phyloP scores from a whole-genome alignment of 1,139 yeast species.

The Petasospora rhodanensis region DNA sequence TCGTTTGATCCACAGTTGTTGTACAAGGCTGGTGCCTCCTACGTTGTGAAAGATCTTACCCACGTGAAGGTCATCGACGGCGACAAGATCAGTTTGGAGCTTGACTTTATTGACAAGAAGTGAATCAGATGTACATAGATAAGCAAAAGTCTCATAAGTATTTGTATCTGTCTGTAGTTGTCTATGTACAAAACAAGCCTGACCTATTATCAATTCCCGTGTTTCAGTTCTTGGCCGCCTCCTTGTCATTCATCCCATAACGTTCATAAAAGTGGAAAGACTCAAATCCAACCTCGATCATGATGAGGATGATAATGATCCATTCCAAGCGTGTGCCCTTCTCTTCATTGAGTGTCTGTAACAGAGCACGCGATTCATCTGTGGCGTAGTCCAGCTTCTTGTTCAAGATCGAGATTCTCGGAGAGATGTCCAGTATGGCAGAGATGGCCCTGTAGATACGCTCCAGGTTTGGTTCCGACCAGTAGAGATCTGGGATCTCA shows the following conservation, averaged over 20 bases:
- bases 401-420: constrained; percentile 74
- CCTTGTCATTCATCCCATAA: constrained; percentile 22
- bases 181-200: too few relatives aligned
- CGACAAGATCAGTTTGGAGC: constrained; percentile 17
- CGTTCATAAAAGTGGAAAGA: constrained; percentile 54
- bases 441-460: constrained; percentile 68
- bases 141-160: too few relatives aligned
- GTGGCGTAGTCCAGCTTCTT: constrained; percentile 86
- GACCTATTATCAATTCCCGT: background rate
- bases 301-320: constrained; percentile 77
- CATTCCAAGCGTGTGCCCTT: constrained; percentile 77
- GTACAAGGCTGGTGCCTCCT: constrained; percentile 72
- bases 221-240: constrained; percentile 1
- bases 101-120: constrained; percentile 19
- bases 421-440: constrained; percentile 64
- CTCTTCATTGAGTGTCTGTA: constrained; percentile 71
- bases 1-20: constrained; percentile 69
- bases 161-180: too few relatives aligned
- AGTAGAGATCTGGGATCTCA: constrained; percentile 88
- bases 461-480: constrained; percentile 88
- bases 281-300: constrained; percentile 83
- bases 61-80: constrained; percentile 36
- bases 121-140: background rate
- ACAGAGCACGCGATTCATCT: constrained; percentile 76
- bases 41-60: constrained; percentile 69